phyloP scores from a whole-genome alignment of 106 monocot genomes.

The Dendrobium chrysotoxum region DNA sequence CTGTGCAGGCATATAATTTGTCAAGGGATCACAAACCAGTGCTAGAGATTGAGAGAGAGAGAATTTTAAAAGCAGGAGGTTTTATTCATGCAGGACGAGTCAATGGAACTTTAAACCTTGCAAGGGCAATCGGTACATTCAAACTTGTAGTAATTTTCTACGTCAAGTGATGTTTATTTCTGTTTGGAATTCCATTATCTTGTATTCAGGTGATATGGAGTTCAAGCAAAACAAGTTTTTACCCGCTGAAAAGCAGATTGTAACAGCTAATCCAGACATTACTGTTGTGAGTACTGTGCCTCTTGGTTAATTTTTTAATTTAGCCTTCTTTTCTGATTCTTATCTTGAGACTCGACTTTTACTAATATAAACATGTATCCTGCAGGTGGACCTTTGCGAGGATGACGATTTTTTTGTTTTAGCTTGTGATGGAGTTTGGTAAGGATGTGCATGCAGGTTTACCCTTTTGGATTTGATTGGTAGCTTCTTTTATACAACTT shows the following conservation, averaged over 20 bases:
- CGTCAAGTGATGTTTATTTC: background rate
- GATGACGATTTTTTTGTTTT: slow-evolving; percentile 89
- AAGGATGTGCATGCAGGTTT: background rate
- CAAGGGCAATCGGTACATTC: slow-evolving; percentile 77
- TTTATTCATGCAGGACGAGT: slow-evolving; percentile 90
- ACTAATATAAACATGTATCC: background rate
- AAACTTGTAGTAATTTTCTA: background rate
- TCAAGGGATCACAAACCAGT: slow-evolving; percentile 98
- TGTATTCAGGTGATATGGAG: slow-evolving; percentile 80
- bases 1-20: slow-evolving; percentile 66
- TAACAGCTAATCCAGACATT: slow-evolving; percentile 86
- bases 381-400: slow-evolving; percentile 86
- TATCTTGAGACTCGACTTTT: background rate
- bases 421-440: slow-evolving; percentile 96
- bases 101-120: slow-evolving; percentile 89
- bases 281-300: slow-evolving; percentile 9
- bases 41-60: slow-evolving; percentile 74
- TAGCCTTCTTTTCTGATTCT: background rate
- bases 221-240: slow-evolving; percentile 92
- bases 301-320: background rate
- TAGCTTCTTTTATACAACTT: background rate
- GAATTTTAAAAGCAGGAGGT: slow-evolving; percentile 86
- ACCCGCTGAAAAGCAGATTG: slow-evolving; percentile 80
- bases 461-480: background rate
- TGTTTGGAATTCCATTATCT: background rate